A percentile compares a stretch with the other conserved stretches of the same genome.
These are phyloP conservation scores for Trametes cubensis DNA, from an alignment of 768 basidiomycete genomes.

Conservation along the genomic window DNA sequence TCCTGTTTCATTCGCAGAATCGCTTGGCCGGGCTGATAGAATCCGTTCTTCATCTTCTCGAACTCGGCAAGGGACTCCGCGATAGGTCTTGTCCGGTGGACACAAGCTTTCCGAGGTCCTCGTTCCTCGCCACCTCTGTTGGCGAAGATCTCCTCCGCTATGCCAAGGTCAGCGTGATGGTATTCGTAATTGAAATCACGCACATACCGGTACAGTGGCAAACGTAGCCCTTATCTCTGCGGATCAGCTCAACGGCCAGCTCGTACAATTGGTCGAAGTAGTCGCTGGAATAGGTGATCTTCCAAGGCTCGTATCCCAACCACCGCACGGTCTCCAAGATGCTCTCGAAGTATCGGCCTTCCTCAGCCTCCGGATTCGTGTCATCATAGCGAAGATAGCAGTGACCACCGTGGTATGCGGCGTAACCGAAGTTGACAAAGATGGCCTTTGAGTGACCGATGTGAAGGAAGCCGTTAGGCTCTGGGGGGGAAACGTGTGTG, in stretches of 20 bases:
- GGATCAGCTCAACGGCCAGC: conserved; percentile 85
- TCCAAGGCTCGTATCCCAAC: conserved; percentile 98
- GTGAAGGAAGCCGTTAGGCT: conserved; percentile 96
- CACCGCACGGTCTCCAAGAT: conserved; percentile 94
- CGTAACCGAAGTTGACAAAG: conserved; percentile 98
- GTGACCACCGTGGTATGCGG: conserved; percentile 88
- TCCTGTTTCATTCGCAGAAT: conserved; percentile 98
- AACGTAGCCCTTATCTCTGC: conserved; percentile 90
- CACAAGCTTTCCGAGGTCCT: conserved; percentile 79
- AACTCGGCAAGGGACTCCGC: conserved; percentile 88
- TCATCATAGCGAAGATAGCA: conserved; percentile 97
- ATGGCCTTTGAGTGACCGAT: conserved; percentile 99
- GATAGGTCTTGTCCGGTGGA: conserved; percentile 85
- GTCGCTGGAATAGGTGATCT: conserved; percentile 98
- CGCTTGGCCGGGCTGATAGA: conserved; percentile 89
- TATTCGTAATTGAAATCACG: not conserved
- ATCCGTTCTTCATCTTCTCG: conserved; percentile 87
- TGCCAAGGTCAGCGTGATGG: conserved; percentile 5
- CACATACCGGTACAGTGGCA: conserved; percentile 92
- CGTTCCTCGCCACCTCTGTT: conserved; percentile 84
- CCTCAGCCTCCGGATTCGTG: conserved; percentile 98
- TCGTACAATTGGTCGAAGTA: conserved; percentile 89
- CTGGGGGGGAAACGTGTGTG: conserved; percentile 98
- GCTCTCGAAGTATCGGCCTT: conserved; percentile 93
- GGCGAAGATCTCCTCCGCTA: conserved; percentile 90